These are phyloP conservation scores for Myxozyma geophila DNA, from an alignment of 805 yeast genomes.

Conservation along the genomic window DNA sequence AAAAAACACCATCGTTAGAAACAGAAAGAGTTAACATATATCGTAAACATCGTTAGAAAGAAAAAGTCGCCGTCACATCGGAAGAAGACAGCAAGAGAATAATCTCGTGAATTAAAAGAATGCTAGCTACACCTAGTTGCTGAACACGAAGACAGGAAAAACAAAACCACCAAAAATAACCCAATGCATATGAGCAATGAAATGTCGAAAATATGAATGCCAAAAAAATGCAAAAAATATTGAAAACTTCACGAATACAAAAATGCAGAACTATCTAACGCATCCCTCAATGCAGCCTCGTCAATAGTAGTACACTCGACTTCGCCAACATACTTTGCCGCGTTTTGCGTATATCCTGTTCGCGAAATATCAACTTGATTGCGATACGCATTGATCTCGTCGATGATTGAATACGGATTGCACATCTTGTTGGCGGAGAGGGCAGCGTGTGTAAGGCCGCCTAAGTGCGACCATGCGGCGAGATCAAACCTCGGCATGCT, in stretches of 20 bases:
- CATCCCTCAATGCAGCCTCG: slow-evolving; percentile 16
- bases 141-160: not conserved
- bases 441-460: slow-evolving; percentile 5
- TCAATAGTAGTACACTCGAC: not conserved
- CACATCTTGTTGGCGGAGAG: slow-evolving; percentile 9
- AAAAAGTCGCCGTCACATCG: not conserved
- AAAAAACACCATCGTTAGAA: not conserved
- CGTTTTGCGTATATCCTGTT: slow-evolving; percentile 3
- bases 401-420: slow-evolving; percentile 16
- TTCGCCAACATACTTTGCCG: slow-evolving; percentile 5
- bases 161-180: not conserved
- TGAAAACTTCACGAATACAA: not conserved
- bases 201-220: not conserved
- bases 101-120: not conserved
- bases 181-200: slow-evolving; percentile 7
- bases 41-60: slow-evolving; percentile 1
- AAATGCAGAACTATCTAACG: slow-evolving; percentile 8
- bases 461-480: slow-evolving; percentile 8
- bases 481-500: not conserved
- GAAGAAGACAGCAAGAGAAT: not conserved
- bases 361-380: slow-evolving; percentile 1
- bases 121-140: not conserved
- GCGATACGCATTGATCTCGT: slow-evolving; percentile 11
- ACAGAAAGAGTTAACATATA: not conserved
- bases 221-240: not conserved